phyloP scores from a whole-genome alignment of 768 basidiomycete species.

The Pholiota conissans region DNA sequence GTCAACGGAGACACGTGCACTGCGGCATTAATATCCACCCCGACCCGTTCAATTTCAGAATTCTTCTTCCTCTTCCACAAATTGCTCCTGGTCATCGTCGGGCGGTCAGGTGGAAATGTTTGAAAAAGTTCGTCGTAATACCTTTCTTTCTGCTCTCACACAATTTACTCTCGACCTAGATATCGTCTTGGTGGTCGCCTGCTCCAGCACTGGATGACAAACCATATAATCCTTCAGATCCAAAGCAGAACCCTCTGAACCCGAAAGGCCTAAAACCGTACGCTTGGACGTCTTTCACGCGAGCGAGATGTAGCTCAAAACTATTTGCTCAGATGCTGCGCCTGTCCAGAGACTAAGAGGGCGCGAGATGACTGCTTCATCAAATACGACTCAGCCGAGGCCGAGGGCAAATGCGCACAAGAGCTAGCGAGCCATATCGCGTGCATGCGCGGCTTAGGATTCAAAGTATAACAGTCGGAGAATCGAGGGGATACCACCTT shows the following conservation, averaged over 20 bases:
- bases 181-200: constrained; percentile 59
- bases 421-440: constrained; percentile 78
- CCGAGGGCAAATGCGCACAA: constrained; percentile 78
- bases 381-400: constrained; percentile 59
- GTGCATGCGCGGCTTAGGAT: constrained; percentile 91
- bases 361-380: constrained; percentile 95
- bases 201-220: constrained; percentile 30
- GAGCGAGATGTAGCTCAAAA: neutral
- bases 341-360: constrained; percentile 91
- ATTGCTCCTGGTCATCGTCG: neutral
- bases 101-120: constrained; percentile 39
- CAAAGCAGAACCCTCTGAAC: constrained; percentile 85
- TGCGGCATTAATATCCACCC: no score
- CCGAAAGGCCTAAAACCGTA: constrained; percentile 96
- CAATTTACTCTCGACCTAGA: constrained; percentile 28
- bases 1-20: no score
- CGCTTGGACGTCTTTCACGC: constrained; percentile 26
- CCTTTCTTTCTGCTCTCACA: neutral
- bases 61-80: neutral
- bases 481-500: neutral
- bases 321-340: constrained; percentile 77
- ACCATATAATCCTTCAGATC: constrained; percentile 71
- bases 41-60: no score
- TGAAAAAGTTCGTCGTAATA: constrained; percentile 31
- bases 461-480: constrained; percentile 60